Base-by-base conservation (phyloP, 2,329 filamentous ascomycete species). In the Phyllosticta citribraziliensis region DNA sequence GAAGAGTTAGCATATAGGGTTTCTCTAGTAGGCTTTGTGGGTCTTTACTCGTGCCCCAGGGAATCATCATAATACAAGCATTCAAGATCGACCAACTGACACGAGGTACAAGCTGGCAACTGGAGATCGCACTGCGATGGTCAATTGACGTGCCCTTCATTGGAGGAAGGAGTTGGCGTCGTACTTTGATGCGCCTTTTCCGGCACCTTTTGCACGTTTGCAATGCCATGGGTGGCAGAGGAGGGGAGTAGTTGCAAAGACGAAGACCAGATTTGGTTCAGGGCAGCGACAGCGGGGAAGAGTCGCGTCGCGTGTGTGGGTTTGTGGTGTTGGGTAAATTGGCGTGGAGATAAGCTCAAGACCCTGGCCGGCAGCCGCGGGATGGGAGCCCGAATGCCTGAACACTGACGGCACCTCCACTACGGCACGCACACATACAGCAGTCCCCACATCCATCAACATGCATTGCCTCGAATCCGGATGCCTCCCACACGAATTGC, bases 141-240 rank as follows among this genome's bases (percentile, higher is more conserved):
- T 25, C 51, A 33, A 25, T 9, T 11, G 14, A 40, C 14, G 6
- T 6, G 47, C 6, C 22, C 2, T 22, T 9, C 30, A 19, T n/a
- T 9, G 17, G 12, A 9, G 1, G 35, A 30, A n/a, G 1, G 35
- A 30, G n/a, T n/a, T 19, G 35, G 53, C n/a, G 40, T 5, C 5
- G 11, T 22, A 61, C 59, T 30, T 61, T 61, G 59, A 61, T 61
- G 54, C 59, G 54, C 47, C 59, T 56, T 50, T 61, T 61, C 27
- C 59, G 59, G 11, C 59, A 61, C 5, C 59, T 19, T 55, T 54
- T 61, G 59, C 59, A 61, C 9, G 59, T 61, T 51, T 61, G 59
- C 19, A 61, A 54, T 20, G 59, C 59, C 59, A 61, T 61, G 40
- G 14, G 53, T 12, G 24, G 27, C n/a, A 11, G 17, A 30, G 10